A percentile compares a stretch with the other conserved stretches of the same genome.
These are phyloP conservation scores for Dactylis glomerata DNA, from an alignment of 176 grass and related monocot genomes.

Conservation along the genomic window DNA sequence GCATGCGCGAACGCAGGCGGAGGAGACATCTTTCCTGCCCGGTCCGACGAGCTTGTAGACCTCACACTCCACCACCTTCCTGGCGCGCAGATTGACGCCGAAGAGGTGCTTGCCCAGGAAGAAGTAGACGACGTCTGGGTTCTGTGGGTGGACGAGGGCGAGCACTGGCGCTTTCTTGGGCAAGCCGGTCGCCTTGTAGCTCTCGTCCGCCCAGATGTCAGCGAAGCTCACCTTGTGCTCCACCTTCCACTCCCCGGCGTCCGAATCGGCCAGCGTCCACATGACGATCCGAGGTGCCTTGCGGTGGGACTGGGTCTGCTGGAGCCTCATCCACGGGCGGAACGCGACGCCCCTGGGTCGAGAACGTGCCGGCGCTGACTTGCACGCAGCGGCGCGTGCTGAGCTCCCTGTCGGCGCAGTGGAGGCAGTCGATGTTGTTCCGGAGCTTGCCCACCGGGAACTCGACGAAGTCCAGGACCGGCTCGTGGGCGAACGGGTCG, in stretches of 20 bases:
- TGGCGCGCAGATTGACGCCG: neutral
- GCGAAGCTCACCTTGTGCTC: conserved; percentile 13
- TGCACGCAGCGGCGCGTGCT: neutral
- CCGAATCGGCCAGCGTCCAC: conserved; percentile 9
- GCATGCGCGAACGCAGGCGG: neutral
- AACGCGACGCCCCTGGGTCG: neutral
- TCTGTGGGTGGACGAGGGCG: neutral
- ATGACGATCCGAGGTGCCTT: neutral
- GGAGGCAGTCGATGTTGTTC: neutral
- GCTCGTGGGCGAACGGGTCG: neutral
- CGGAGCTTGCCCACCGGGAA: neutral
- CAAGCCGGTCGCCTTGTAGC: conserved; percentile 9
- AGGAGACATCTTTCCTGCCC: neutral
- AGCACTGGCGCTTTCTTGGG: neutral
- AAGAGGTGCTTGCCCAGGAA: conserved; percentile 1
- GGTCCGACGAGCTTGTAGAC: conserved; percentile 8
- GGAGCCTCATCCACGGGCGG: neutral
- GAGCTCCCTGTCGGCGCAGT: conserved; percentile 1
- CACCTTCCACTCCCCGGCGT: conserved; percentile 2
- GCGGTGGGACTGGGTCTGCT: neutral
- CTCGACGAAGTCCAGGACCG: conserved; percentile 8
- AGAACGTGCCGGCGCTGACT: neutral
- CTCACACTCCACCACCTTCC: conserved; percentile 12
- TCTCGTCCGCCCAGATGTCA: neutral
- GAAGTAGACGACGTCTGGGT: neutral